phyloP scores from a whole-genome alignment of 805 yeast genomes.

The Schwanniomyces occidentalis region DNA sequence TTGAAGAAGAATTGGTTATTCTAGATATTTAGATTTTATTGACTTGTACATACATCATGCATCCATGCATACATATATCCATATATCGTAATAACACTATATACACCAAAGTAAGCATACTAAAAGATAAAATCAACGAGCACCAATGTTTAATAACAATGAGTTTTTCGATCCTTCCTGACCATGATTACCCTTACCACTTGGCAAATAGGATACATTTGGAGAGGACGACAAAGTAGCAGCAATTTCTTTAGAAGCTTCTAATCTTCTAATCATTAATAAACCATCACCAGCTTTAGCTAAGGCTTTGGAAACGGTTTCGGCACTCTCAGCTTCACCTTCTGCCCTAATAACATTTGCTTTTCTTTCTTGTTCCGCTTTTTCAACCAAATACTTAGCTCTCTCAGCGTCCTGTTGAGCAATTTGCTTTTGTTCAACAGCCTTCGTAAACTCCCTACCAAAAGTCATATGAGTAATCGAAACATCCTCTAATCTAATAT shows the following conservation, averaged over 20 bases:
- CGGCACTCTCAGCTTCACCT: slow-evolving; percentile 99
- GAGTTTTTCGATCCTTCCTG: slow-evolving; percentile 48
- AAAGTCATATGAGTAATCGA: slow-evolving; percentile 97
- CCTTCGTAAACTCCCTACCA: slow-evolving; percentile 95
- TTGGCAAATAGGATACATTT: slow-evolving; percentile 87
- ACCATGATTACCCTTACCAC: slow-evolving; percentile 33
- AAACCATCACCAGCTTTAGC: slow-evolving; percentile 95
- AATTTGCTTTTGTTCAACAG: slow-evolving; percentile 97
- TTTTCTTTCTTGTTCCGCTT: slow-evolving; percentile 96
- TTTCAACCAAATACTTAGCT: slow-evolving; percentile 88
- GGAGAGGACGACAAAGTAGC: slow-evolving; percentile 77
- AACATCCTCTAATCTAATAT: slow-evolving; percentile 92
- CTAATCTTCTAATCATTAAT: slow-evolving; percentile 89
- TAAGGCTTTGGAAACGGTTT: slow-evolving; percentile 87
- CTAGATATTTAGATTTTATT: slow-evolving; percentile 20
- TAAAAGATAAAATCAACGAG: background rate
- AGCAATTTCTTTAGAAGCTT: slow-evolving; percentile 96
- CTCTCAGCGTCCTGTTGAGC: slow-evolving; percentile 99
- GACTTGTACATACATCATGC: slow-evolving; percentile 3
- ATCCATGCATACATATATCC: background rate
- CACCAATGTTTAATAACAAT: slow-evolving; percentile 63
- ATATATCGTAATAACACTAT: slow-evolving; percentile 1
- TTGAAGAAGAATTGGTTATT: slow-evolving; percentile 34
- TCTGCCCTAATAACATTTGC: slow-evolving; percentile 96
- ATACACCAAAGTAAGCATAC: no score